Evolutionary conservation across 768 basidiomycete species (phyloP), one percentile per base, ranked within the genome.

Genomic region (Hericium erinaceus): DNA sequence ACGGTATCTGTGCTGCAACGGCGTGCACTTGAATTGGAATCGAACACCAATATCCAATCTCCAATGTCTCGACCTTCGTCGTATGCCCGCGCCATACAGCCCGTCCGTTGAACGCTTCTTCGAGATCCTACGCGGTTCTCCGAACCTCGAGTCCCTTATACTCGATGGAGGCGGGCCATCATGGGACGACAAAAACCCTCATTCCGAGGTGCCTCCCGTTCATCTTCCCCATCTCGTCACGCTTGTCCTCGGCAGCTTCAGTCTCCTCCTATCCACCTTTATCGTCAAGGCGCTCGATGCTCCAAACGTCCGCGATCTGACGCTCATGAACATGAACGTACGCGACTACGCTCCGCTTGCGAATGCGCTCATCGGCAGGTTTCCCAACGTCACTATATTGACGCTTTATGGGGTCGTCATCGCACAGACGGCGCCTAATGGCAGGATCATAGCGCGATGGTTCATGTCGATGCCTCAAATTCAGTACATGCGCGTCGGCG

Each of bases 141-240:
- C 60, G 49, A 84, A 68, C 7, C 66, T 90, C 24, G 67, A 67
- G 54, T 83, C 81, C 55, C 73, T 90, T 46, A 73, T 79, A 16
- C 64, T 89, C 39, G 82, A 87, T 64, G 80, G 80, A 52, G 84
- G 83, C 26, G 84, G 85, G 5, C 84, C 86, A 20, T 61, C 67
- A 44, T 59, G 65, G 55, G 74, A 65, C 62, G 57, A 66, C 52
- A 60, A 7, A 26, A 57, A 39, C 39, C 66, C 64, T 37, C 65
- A 66, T 22, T 50, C 61, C 52, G 54, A 44, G 26, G 52, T 71
- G 12, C 54, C 60, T 1, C 78, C 83, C 5, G 65, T 88, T 57
- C 57, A 67, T 4, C 77, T 88, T 52, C 74, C 72, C 11, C 62
- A 72, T 33, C 74, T 89, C 12, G 76, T 73, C 58, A 75, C 74